Conservation (phyloP, 2,329 filamentous ascomycete genomes). For the Ascochyta viciae-villosae region DNA sequence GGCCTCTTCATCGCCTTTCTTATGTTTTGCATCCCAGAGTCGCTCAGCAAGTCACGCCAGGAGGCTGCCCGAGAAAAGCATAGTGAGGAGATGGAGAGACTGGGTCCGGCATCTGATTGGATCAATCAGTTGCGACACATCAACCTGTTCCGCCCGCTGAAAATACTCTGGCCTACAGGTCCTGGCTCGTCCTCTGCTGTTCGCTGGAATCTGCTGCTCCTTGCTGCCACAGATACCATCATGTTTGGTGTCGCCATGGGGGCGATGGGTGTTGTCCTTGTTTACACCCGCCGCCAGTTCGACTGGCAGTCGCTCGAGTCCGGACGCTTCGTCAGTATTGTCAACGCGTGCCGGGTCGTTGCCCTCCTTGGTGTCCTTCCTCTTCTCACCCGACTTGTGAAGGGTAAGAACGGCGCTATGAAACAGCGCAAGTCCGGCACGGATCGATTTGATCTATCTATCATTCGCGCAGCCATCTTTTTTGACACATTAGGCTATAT, state of each 20-base stretch:
- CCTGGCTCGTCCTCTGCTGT: conserved; percentile 66
- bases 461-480: conserved; percentile 76
- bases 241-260: conserved; percentile 85
- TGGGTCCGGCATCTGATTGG: conserved; percentile 50
- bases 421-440: conserved; percentile 65
- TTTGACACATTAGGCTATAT: conserved; percentile 79
- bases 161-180: conserved; percentile 77
- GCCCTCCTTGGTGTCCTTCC: conserved; percentile 79
- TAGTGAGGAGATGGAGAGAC: conserved; percentile 49
- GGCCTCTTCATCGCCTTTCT: conserved; percentile 76
- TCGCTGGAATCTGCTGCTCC: conserved; percentile 80
- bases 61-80: conserved; percentile 73
- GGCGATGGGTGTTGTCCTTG: conserved; percentile 77
- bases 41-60: conserved; percentile 77
- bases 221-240: conserved; percentile 81
- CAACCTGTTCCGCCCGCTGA: conserved; percentile 79
- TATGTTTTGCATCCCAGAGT: conserved; percentile 79
- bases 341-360: conserved; percentile 78
- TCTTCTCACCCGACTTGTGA: conserved; percentile 76
- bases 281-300: conserved; percentile 84
- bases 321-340: conserved; percentile 79
- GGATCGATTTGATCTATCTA: conserved; percentile 76
- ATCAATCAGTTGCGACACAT: conserved; percentile 53
- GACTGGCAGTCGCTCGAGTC: conserved; percentile 83
- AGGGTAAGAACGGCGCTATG: conserved; percentile 56